Base-by-base conservation (phyloP, 1,284 basidiomycete genomes). In the Cryptococcus floricola region DNA sequence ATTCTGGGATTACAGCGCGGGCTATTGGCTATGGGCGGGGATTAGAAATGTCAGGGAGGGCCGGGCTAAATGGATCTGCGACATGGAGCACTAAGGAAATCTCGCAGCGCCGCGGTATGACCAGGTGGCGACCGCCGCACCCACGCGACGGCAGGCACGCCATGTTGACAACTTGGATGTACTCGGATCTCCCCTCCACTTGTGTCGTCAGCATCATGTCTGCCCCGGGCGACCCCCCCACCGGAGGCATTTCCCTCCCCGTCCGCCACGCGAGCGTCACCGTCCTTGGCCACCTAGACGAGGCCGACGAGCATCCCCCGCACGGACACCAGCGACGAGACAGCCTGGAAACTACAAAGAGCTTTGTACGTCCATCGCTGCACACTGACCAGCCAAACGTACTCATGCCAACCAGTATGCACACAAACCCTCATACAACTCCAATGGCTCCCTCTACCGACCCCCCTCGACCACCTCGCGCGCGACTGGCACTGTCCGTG, bases 341-440 rank as follows among this genome's bases (percentile, higher is more conserved):
- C 49, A 68, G 64, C 50, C 44, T 69, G 37, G 63, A 66, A 31
- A 61, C 57, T 14, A 71, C 69, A 1, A 54, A 27, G 28, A 52
- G 27, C 42, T 52, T 52, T 37, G 51, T 52, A 27, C 18, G 51
- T 19, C 18, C 13, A 16, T 31, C 48, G 8, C 23, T 13, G 34
- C 9, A n/a, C 7, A 16, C 27, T 18, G 16, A 8, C 12, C 18
- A 14, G 39, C 19, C 9, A 9, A 6, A 16, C 16, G 10, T 18
- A 18, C 28, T 8, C 23, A 25, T 12, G 2, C 45, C 7, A 5
- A 38, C 12, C 34, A 68, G 63, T 64, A 66, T 50, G 52, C 57
- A 27, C 52, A 60, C 10, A 43, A 46, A n/a, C 53, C 53, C 1
- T 44, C 51, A 18, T 57, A 54, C 23, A 47, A 56, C 13, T 48